Evolutionary conservation across 2,329 filamentous ascomycete genomes (phyloP), one percentile per base, ranked within the genome.

Genomic region (Fusarium lateritium): DNA sequence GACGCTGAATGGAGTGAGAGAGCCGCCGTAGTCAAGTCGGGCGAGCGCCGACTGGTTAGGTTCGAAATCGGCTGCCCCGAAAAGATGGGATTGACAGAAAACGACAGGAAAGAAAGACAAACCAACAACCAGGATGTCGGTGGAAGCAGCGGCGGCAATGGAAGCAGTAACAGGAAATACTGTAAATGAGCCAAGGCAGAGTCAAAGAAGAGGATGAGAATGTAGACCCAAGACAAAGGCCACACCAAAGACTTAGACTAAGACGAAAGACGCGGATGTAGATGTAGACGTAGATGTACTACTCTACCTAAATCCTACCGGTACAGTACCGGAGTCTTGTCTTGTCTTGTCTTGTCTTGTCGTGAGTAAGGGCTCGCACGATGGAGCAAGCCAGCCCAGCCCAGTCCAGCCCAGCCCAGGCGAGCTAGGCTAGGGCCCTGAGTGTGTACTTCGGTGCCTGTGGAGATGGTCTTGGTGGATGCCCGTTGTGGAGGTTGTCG

Each of bases 21-120:
- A 65, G 53, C 56, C 65, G 57, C 56, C 40, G 62, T 61, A 56
- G 61, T 61, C 49, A 65, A 71, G 58, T 65, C 63, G 69, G 68
- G 63, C 57, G 56, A 65, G 67, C 67, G 67, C 73, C 73, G 73
- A 75, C 69, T 75, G 73, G 71, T 59, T 65, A 62, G 60, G 50
- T 49, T 60, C 47, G 46, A 62, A 65, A 57, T 69, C 58, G 68
- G 69, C 56, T 59, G 69, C 67, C 56, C 65, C 71, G 66, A 73
- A 69, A 53, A 53, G 50, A 74, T 70, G 71, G 67, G 64, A 67
- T 66, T 68, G 69, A 75, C 71, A 73, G 62, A 59, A 60, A 71
- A 71, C 62, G 56, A 69, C 59, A 62, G 46, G 54, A 62, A 45
- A 65, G 53, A 50, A 60, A 46, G 52, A 38, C 52, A 50, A 55